Base-by-base conservation (phyloP, 331 rosid genomes). In the Dryas integrifolia region DNA sequence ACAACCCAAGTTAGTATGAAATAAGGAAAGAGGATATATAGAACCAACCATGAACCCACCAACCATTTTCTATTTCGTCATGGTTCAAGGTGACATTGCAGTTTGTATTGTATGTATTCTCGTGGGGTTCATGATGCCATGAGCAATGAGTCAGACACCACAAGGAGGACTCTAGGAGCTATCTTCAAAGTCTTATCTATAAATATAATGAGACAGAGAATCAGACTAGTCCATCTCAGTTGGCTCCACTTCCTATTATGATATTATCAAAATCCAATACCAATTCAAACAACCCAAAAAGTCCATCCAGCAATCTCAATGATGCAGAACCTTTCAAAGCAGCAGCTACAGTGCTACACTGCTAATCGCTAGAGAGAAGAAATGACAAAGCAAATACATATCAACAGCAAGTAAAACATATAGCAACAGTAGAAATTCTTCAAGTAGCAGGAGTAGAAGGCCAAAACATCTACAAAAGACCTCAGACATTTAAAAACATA, bases 401-500 rank as follows among this genome's bases (percentile, higher is more conserved):
- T 67, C 60, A 35, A 68, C 12, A 50, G 38, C 70, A 50, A 9
- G 45, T 30, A 48, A 70, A 12, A 57, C 2, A 30, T 30, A n/a
- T 8, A 13, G 75, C 67, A 57, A 57, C 67, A 24, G 45, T 7
- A 57, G 56, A 41, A 35, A 44, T 72, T 46, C 47, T 64, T 8
- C 26, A 30, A 30, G 47, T 7, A 10, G 67, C 3, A 58, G 24
- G 5, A 0, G 41, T 50, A 5, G 38, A 63, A 60, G 61, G 62
- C 61, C 69, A 57, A 38, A 70, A 70, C 55, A 70, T 65, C 69
- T 71, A 76, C 60, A 75, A 74, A 79, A 35, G 59, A 57, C 48
- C 58, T 5, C 16, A 5, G 15, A 3, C 26, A 9, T 72, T 4
- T 58, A 58, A 21, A 63, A 41, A 13, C 46, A 14, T 38, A 55